phyloP scores from a whole-genome alignment of 495 filamentous ascomycete species.

The Aspergillus sparsus region DNA sequence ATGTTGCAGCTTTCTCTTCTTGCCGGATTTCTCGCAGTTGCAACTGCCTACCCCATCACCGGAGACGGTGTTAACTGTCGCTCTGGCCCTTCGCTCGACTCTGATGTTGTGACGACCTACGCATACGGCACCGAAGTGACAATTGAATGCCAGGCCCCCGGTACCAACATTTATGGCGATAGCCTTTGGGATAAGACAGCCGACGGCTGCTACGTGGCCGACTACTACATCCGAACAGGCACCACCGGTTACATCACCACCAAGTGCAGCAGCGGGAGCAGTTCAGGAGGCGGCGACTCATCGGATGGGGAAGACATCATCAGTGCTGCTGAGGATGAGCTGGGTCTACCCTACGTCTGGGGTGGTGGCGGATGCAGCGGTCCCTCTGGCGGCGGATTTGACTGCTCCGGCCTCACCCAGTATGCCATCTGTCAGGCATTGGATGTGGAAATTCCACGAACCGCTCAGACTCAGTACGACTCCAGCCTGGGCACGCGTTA shows the following conservation, averaged over 20 bases:
- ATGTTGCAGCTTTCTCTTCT: neutral
- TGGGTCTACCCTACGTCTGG: neutral
- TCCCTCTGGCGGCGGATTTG: neutral
- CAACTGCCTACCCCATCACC: neutral
- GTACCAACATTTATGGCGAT: neutral
- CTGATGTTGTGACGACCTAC: neutral
- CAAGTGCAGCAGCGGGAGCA: neutral
- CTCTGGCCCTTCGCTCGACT: neutral
- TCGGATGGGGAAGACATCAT: slow-evolving; percentile 2
- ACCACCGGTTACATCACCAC: slow-evolving; percentile 2
- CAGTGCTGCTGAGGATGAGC: neutral
- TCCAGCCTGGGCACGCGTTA: neutral
- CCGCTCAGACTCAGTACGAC: neutral
- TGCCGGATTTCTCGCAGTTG: neutral
- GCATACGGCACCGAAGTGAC: slow-evolving; percentile 1
- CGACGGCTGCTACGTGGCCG: slow-evolving; percentile 6
- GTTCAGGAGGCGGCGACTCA: neutral
- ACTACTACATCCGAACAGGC: slow-evolving; percentile 6
- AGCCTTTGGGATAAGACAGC: slow-evolving; percentile 4
- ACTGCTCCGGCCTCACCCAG: slow-evolving; percentile 1
- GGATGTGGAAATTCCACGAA: neutral
- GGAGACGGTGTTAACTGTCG: neutral
- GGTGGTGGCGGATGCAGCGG: neutral
- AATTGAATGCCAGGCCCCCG: neutral
- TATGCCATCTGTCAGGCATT: neutral